These are phyloP conservation scores for Salvia hispanica DNA, from an alignment of 257 asterid species.

Conservation along the genomic window DNA sequence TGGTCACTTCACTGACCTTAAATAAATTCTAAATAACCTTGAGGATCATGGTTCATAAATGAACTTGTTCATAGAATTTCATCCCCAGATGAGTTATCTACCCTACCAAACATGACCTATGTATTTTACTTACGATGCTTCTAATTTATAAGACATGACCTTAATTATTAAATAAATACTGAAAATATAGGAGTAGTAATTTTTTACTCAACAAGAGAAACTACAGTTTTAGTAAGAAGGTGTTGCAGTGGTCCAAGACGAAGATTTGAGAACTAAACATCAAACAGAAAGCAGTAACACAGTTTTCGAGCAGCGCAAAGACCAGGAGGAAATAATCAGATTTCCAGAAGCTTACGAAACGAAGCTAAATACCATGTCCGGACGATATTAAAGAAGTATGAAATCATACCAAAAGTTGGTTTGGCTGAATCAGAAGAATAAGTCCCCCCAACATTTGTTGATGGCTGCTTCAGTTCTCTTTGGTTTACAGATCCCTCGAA, in stretches of 20 bases:
- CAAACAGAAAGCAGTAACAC: not conserved
- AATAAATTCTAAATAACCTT: too few species aligned
- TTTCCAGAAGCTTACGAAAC: not conserved
- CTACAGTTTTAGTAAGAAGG: too few species aligned
- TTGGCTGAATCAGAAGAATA: slow-evolving; percentile 54
- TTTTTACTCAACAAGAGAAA: too few species aligned
- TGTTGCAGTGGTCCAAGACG: not conserved
- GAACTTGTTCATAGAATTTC: too few species aligned
- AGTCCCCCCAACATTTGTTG: slow-evolving; percentile 67
- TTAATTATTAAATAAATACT: too few species aligned
- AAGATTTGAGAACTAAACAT: not conserved
- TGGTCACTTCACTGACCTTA: too few species aligned
- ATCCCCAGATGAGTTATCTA: too few species aligned
- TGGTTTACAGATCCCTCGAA: slow-evolving; percentile 64
- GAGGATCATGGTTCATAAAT: too few species aligned
- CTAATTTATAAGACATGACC: too few species aligned
- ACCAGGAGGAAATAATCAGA: not conserved
- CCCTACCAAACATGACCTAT: too few species aligned
- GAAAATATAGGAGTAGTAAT: too few species aligned
- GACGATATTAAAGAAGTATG: not conserved
- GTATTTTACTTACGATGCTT: too few species aligned
- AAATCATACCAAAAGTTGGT: slow-evolving; percentile 29
- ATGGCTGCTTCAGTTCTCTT: slow-evolving; percentile 67
- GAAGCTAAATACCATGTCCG: slow-evolving; percentile 12
- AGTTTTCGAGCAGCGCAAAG: not conserved